A percentile compares a stretch with the other conserved stretches of the same genome.
Conservation (phyloP, 2,329 filamentous ascomycete species). For the Nothophaeocryptopus gaeumannii region DNA sequence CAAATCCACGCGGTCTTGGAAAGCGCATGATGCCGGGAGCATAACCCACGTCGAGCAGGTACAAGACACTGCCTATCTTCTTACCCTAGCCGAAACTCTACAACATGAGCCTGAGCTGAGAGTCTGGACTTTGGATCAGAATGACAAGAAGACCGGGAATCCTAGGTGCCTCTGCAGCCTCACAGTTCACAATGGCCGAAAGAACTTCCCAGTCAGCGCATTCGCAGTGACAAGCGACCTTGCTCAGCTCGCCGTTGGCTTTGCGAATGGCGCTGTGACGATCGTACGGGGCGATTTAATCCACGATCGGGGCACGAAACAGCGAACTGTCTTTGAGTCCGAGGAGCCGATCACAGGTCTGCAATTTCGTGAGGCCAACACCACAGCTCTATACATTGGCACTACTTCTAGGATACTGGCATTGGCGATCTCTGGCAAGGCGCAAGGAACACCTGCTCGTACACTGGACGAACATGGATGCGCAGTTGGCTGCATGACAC, state of each 20-base stretch:
- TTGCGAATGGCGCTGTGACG: constrained; percentile 91
- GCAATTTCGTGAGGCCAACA: constrained; percentile 64
- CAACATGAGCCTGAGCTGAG: constrained; percentile 84
- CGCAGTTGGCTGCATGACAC: constrained; percentile 89
- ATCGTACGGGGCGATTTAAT: constrained; percentile 91
- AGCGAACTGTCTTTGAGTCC: constrained; percentile 92
- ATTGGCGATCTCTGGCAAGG: constrained; percentile 79
- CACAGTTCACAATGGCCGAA: constrained; percentile 81
- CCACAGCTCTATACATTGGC: constrained; percentile 82
- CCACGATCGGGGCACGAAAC: constrained; percentile 89
- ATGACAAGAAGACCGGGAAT: constrained; percentile 87
- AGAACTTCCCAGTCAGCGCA: constrained; percentile 92
- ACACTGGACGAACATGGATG: constrained; percentile 88
- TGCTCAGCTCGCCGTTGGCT: constrained; percentile 89
- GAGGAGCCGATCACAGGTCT: constrained; percentile 95
- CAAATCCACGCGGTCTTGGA: constrained; percentile 83
- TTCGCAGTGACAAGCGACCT: constrained; percentile 85
- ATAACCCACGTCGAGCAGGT: constrained; percentile 93
- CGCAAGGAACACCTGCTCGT: constrained; percentile 83
- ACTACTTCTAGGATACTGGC: constrained; percentile 87
- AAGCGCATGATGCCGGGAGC: constrained; percentile 73
- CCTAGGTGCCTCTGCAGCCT: constrained; percentile 86
- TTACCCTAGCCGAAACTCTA: constrained; percentile 85
- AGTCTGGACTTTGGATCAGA: constrained; percentile 95
- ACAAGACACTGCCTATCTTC: constrained; percentile 77